Evolutionary conservation across 2,329 filamentous ascomycete genomes (phyloP).

Genomic region (Fonsecaea monophora): DNA sequence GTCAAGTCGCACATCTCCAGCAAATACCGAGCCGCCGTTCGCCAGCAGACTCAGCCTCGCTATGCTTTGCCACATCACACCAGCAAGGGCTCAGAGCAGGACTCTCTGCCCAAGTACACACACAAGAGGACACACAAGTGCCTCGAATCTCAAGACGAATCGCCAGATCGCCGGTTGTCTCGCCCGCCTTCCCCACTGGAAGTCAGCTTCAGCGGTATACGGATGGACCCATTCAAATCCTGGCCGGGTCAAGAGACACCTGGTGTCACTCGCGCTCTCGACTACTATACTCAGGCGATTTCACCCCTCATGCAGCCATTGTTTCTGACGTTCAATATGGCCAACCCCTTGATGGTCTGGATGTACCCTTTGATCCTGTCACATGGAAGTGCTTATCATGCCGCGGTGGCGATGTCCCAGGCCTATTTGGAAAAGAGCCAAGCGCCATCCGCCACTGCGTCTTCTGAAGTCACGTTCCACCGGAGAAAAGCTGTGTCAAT

Average conservation of each 20-base stretch:
- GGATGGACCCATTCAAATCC: constrained; percentile 25
- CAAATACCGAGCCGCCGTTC: constrained; percentile 31
- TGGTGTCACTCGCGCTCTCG: constrained; percentile 24
- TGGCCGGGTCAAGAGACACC: constrained; percentile 26
- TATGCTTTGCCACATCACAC: constrained; percentile 28
- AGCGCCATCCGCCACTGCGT: constrained; percentile 15
- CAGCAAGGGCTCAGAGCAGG: not conserved
- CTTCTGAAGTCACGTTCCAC: constrained; percentile 27
- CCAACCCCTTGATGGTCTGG: constrained; percentile 29
- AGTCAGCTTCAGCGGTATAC: constrained; percentile 19
- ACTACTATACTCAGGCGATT: constrained; percentile 26
- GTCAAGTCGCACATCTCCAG: constrained; percentile 34
- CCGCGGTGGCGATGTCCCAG: constrained; percentile 28
- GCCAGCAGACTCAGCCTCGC: constrained; percentile 27
- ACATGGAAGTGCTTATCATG: constrained; percentile 28
- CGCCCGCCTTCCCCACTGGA: constrained; percentile 14
- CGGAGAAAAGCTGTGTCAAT: constrained; percentile 21
- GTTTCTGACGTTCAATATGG: constrained; percentile 23
- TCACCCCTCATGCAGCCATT: constrained; percentile 27
- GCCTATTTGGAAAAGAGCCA: constrained; percentile 27
- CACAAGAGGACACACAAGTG: constrained; percentile 6
- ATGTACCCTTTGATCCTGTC: constrained; percentile 25
- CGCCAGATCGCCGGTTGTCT: not conserved
- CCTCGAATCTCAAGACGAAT: not conserved
- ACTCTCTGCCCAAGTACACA: not conserved